These are phyloP conservation scores for Mycena sanguinolenta DNA, from an alignment of 768 basidiomycete species.

Conservation along the genomic window DNA sequence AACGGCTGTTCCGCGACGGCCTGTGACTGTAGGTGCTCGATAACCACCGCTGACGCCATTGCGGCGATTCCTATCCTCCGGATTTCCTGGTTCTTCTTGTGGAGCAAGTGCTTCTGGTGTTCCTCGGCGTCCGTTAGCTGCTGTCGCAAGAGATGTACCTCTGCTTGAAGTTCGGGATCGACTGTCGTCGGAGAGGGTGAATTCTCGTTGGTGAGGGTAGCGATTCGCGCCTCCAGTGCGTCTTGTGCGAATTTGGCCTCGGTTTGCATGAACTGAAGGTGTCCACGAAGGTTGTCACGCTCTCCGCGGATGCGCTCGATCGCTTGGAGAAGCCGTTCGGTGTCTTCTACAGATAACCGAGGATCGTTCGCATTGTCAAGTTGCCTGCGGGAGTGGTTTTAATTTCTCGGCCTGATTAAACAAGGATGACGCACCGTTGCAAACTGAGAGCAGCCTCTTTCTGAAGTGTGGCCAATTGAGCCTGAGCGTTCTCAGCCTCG, in stretches of 20 bases:
- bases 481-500: conserved; percentile 54
- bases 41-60: conserved; percentile 53
- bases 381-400: conserved; percentile 17
- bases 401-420: not conserved
- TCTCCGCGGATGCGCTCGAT: conserved; percentile 78
- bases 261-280: conserved; percentile 75
- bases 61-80: conserved; percentile 50
- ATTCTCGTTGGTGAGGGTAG: conserved; percentile 37
- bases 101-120: conserved; percentile 38
- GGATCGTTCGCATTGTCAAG: not conserved
- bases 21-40: conserved; percentile 53
- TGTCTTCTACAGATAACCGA: conserved; percentile 47
- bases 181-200: conserved; percentile 32
- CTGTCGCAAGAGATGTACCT: conserved; percentile 46
- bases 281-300: conserved; percentile 71
- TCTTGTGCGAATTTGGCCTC: conserved; percentile 77
- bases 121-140: conserved; percentile 35
- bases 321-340: conserved; percentile 71
- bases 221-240: conserved; percentile 66
- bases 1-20: conserved; percentile 36
- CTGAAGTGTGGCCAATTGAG: conserved; percentile 47
- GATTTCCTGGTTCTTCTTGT: conserved; percentile 46
- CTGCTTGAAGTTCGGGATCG: conserved; percentile 44
- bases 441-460: conserved; percentile 37
- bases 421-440: conserved; percentile 31